Percentiles rank a stretch among this genome's conserved stretches.
These are phyloP conservation scores for Deinandra increscens DNA, from an alignment of 129 eudicot species.

Conservation along the genomic window DNA sequence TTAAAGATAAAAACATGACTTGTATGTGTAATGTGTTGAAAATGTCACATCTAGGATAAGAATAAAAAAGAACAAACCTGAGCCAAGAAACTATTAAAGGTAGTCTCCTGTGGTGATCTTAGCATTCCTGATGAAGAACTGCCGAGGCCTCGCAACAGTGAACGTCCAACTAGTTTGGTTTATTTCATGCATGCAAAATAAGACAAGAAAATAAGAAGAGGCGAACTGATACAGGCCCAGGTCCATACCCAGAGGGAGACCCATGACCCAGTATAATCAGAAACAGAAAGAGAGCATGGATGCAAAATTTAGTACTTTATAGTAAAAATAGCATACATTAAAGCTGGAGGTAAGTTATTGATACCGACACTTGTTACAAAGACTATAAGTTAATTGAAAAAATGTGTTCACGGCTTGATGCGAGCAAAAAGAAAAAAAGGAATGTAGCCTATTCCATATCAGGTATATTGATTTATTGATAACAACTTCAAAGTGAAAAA, in stretches of 20 bases:
- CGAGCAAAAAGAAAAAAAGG: constrained; percentile 11
- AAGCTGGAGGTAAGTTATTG: constrained; percentile 2
- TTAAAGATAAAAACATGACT: neutral
- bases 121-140: constrained; percentile 24
- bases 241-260: too few species aligned
- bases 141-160: constrained; percentile 34
- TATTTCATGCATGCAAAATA: constrained; percentile 20
- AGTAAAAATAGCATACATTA: neutral
- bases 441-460: constrained; percentile 7
- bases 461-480: neutral
- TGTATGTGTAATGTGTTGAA: neutral
- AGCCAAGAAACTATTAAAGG: constrained; percentile 20
- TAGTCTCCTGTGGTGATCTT: constrained; percentile 28
- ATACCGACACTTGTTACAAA: neutral
- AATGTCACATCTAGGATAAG: neutral
- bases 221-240: too few species aligned
- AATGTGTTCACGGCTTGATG: neutral
- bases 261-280: too few species aligned
- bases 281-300: neutral
- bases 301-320: neutral
- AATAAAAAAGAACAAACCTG: constrained; percentile 24
- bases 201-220: constrained; percentile 1
- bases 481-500: neutral
- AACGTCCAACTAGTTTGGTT: constrained; percentile 35
- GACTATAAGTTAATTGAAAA: neutral